Evolutionary conservation across 345 rosid genomes (phyloP).

Genomic region (Leavenworthia alabamica): DNA sequence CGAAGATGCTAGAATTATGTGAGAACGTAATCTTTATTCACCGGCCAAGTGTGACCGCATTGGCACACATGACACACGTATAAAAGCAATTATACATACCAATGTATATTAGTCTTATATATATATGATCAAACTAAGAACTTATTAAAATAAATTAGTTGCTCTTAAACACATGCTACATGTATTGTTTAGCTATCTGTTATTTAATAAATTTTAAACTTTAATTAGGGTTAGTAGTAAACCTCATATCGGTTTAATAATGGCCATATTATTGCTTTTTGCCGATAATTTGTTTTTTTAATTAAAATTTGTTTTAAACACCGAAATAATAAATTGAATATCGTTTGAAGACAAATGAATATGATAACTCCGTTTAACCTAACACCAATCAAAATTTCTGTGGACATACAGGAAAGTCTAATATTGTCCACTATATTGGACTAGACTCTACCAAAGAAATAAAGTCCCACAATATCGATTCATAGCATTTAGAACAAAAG

Average conservation of each 20-base stretch:
- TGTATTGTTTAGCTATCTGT: background rate
- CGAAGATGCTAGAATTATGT: slow-evolving; percentile 2
- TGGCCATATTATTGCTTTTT: background rate
- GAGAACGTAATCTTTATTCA: slow-evolving; percentile 13
- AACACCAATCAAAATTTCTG: background rate
- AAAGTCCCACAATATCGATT: background rate
- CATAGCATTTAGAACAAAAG: background rate
- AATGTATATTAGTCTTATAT: background rate
- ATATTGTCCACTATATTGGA: background rate
- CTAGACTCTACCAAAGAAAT: background rate
- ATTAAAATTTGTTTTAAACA: background rate
- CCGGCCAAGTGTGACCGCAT: slow-evolving; percentile 8
- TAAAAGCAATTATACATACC: background rate
- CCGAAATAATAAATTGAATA: background rate
- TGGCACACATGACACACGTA: background rate
- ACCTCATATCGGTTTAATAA: background rate
- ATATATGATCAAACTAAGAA: background rate
- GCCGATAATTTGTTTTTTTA: background rate
- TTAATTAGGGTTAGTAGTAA: background rate
- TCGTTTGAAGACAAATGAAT: slow-evolving; percentile 11
- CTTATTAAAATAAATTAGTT: background rate
- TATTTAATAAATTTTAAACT: background rate
- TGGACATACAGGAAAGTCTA: background rate
- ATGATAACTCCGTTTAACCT: slow-evolving; percentile 1
- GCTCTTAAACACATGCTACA: background rate